These are phyloP conservation scores for Ophiostoma triangulosporum DNA, from an alignment of 2,329 filamentous ascomycete genomes.

Conservation along the genomic window DNA sequence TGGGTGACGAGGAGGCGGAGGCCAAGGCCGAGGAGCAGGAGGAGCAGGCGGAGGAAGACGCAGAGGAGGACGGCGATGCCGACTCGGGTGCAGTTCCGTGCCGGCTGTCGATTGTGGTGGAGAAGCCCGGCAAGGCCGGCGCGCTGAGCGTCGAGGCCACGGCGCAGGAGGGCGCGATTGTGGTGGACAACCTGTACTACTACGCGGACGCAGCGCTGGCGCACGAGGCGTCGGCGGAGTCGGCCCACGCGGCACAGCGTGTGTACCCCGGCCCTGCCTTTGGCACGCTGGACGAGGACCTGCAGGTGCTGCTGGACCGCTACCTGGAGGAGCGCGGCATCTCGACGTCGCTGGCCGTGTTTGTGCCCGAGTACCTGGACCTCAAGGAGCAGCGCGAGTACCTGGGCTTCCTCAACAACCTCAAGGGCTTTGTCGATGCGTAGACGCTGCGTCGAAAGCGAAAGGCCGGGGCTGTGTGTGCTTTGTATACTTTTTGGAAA, in stretches of 20 bases:
- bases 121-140: slow-evolving; percentile 75
- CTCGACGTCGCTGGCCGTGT: slow-evolving; percentile 72
- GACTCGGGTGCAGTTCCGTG: slow-evolving; percentile 56
- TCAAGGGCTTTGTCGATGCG: slow-evolving; percentile 74
- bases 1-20: slow-evolving; percentile 40
- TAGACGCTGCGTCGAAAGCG: slow-evolving; percentile 22
- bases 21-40: slow-evolving; percentile 39
- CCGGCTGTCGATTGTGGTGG: slow-evolving; percentile 72
- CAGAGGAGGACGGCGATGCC: slow-evolving; percentile 33
- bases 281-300: slow-evolving; percentile 86
- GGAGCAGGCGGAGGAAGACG: slow-evolving; percentile 43
- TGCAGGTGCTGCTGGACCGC: slow-evolving; percentile 81
- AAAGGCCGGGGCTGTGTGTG: too few species aligned
- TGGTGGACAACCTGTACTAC: slow-evolving; percentile 85
- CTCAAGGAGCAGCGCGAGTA: slow-evolving; percentile 99
- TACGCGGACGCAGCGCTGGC: slow-evolving; percentile 68
- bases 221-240: slow-evolving; percentile 60
- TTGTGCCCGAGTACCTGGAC: slow-evolving; percentile 93
- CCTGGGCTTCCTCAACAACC: slow-evolving; percentile 71
- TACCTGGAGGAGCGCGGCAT: slow-evolving; percentile 93
- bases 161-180: slow-evolving; percentile 72
- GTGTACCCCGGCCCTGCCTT: slow-evolving; percentile 88
- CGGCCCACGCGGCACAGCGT: slow-evolving; percentile 60
- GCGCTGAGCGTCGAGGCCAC: slow-evolving; percentile 77
- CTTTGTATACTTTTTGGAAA: not conserved